Percentiles rank a stretch among this genome's conserved stretches.
Evolutionary conservation across 108 stramenopile genomes (phyloP).

Genomic region (Heterococcus sp.): DNA sequence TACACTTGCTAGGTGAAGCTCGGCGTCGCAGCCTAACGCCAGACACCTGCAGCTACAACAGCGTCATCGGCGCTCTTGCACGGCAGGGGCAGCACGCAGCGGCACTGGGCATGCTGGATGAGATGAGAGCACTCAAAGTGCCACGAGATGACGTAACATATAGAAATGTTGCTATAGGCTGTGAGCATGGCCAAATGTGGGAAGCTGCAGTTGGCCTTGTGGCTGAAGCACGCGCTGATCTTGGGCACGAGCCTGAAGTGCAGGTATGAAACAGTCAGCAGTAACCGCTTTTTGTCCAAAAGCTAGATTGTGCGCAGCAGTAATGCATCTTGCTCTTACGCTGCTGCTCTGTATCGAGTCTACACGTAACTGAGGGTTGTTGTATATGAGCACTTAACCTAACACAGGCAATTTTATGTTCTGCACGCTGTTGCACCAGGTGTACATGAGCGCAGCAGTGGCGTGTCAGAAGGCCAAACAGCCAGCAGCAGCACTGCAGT

Average conservation of each 20-base stretch:
- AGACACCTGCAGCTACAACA: constrained; percentile 36
- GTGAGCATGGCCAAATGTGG: not conserved
- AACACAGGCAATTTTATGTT: too few species aligned
- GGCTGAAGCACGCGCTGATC: not conserved
- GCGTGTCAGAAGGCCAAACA: not conserved
- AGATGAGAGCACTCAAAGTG: constrained; percentile 22
- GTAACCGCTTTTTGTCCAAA: too few species aligned
- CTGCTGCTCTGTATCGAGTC: too few species aligned
- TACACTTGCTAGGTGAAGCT: constrained; percentile 22
- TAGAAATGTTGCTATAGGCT: not conserved
- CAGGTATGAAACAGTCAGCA: not conserved
- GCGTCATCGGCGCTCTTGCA: constrained; percentile 3
- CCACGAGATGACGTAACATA: constrained; percentile 4
- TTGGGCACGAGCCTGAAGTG: not conserved
- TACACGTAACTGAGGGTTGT: too few species aligned
- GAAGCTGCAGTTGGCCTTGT: not conserved
- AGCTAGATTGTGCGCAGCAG: too few species aligned
- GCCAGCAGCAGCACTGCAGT: not conserved
- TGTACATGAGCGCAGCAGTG: not conserved
- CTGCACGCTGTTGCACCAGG: too few species aligned
- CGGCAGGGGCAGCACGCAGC: not conserved
- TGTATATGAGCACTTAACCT: too few species aligned
- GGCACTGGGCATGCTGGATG: constrained; percentile 9
- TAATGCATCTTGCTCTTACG: too few species aligned
- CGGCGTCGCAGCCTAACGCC: constrained; percentile 4